These are phyloP conservation scores for Periconia sp. DNA, from an alignment of 2,329 filamentous ascomycete genomes.

Conservation along the genomic window DNA sequence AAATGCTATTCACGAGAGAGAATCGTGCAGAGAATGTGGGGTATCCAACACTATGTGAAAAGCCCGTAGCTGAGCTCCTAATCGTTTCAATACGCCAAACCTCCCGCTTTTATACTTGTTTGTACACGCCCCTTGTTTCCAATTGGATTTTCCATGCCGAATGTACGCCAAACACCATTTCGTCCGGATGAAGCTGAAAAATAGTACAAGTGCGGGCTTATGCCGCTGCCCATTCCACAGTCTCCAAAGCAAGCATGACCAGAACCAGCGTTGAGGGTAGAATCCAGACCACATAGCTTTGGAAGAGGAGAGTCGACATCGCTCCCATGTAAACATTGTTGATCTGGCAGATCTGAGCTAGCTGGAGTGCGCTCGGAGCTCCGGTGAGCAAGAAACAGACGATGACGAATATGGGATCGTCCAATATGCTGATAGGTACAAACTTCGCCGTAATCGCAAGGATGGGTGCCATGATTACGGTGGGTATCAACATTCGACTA, in stretches of 20 bases:
- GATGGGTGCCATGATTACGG: constrained; percentile 88
- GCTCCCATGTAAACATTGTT: constrained; percentile 95
- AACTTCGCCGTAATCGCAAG: constrained; percentile 88
- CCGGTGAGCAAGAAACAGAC: constrained; percentile 97
- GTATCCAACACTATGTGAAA: constrained; percentile 5
- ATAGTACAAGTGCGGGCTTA: too few species aligned
- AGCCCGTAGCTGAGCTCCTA: too few species aligned
- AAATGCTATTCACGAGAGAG: too few species aligned
- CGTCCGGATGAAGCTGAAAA: neutral
- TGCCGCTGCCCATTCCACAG: constrained; percentile 81
- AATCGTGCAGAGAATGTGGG: constrained; percentile 1
- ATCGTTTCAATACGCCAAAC: too few species aligned
- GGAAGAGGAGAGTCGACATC: constrained; percentile 91
- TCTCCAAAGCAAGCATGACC: constrained; percentile 90
- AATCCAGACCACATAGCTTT: constrained; percentile 98
- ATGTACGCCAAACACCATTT: constrained; percentile 2
- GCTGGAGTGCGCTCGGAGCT: constrained; percentile 88
- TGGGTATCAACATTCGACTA: constrained; percentile 91
- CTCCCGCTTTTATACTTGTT: too few species aligned
- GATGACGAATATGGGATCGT: constrained; percentile 97
- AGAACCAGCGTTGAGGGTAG: constrained; percentile 89
- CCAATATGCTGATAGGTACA: constrained; percentile 89
- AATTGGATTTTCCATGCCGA: too few species aligned
- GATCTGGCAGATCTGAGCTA: constrained; percentile 98
- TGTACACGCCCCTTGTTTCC: too few species aligned